phyloP scores from a whole-genome alignment of 2,329 filamentous ascomycete species.

The Claviceps sp. region DNA sequence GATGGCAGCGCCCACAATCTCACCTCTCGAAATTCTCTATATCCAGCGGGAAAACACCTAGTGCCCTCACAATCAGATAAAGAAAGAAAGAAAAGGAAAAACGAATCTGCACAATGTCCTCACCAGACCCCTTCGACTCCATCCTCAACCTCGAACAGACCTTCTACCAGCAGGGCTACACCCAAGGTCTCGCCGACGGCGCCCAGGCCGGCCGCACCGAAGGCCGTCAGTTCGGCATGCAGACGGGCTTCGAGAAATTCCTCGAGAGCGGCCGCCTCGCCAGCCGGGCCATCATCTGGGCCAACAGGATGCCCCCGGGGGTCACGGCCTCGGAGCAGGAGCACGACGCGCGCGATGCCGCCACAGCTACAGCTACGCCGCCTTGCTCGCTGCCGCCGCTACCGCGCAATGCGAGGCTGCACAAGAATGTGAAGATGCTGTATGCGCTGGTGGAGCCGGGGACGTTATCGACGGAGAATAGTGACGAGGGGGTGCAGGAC shows the following conservation, averaged over 20 bases:
- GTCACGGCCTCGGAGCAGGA: too few species aligned
- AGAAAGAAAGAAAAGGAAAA: neutral
- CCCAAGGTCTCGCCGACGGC: slow-evolving; percentile 63
- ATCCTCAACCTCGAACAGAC: slow-evolving; percentile 47
- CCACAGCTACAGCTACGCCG: neutral
- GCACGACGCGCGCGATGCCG: neutral
- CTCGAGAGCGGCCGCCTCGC: slow-evolving; percentile 65
- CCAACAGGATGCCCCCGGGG: slow-evolving; percentile 43
- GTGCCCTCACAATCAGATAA: neutral
- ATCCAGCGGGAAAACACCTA: neutral
- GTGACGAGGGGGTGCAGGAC: slow-evolving; percentile 78
- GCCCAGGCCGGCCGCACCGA: slow-evolving; percentile 67
- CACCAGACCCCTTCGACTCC: slow-evolving; percentile 38
- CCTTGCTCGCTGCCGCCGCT: slow-evolving; percentile 26
- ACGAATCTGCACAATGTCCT: slow-evolving; percentile 9
- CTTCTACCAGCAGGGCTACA: slow-evolving; percentile 76
- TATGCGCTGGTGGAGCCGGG: slow-evolving; percentile 67
- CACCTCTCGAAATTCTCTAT: too few species aligned
- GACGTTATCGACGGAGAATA: slow-evolving; percentile 67
- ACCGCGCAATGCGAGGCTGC: slow-evolving; percentile 49
- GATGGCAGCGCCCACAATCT: too few species aligned
- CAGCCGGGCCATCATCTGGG: slow-evolving; percentile 73
- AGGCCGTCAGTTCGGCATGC: slow-evolving; percentile 78
- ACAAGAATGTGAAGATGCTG: slow-evolving; percentile 63
- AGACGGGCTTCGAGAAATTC: slow-evolving; percentile 92